phyloP scores from a whole-genome alignment of 176 grass and related monocot genomes.

The Carex parvula region DNA sequence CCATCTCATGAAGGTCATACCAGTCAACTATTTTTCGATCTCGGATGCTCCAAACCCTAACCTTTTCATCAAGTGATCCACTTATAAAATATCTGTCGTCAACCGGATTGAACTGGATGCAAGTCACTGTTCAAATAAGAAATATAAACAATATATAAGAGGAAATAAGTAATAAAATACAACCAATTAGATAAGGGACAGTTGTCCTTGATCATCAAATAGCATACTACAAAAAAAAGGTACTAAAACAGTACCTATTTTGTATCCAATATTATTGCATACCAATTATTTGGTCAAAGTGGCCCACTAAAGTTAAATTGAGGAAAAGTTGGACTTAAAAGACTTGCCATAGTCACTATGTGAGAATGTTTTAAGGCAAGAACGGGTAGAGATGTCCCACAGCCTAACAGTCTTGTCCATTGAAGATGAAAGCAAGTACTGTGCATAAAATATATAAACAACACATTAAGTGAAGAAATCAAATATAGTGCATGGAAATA shows the following conservation, averaged over 20 bases:
- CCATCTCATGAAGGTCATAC: slow-evolving; percentile 99
- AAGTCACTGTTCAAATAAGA: slow-evolving; percentile 70
- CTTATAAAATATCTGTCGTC: slow-evolving; percentile 97
- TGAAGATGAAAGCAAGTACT: slow-evolving; percentile 97
- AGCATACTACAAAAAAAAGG: slow-evolving; percentile 13
- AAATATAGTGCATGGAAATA: background rate
- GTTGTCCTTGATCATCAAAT: slow-evolving; percentile 2
- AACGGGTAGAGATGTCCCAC: slow-evolving; percentile 66
- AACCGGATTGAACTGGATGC: slow-evolving; percentile 98
- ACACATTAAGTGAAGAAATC: slow-evolving; percentile 24
- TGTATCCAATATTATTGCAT: background rate
- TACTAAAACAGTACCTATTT: slow-evolving; percentile 36
- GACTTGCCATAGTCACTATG: slow-evolving; percentile 93
- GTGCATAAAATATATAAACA: slow-evolving; percentile 20
- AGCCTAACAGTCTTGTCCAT: slow-evolving; percentile 99
- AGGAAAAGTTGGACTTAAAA: slow-evolving; percentile 28
- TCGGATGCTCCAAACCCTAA: slow-evolving; percentile 91
- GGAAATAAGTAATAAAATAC: background rate
- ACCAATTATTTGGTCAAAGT: background rate
- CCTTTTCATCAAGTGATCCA: slow-evolving; percentile 97
- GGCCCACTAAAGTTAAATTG: background rate
- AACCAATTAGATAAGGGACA: slow-evolving; percentile 16
- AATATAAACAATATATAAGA: background rate
- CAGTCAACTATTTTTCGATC: slow-evolving; percentile 94
- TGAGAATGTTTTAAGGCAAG: slow-evolving; percentile 96